These are phyloP conservation scores for Drosera capensis DNA, from an alignment of 148 eudicot species.

Conservation along the genomic window DNA sequence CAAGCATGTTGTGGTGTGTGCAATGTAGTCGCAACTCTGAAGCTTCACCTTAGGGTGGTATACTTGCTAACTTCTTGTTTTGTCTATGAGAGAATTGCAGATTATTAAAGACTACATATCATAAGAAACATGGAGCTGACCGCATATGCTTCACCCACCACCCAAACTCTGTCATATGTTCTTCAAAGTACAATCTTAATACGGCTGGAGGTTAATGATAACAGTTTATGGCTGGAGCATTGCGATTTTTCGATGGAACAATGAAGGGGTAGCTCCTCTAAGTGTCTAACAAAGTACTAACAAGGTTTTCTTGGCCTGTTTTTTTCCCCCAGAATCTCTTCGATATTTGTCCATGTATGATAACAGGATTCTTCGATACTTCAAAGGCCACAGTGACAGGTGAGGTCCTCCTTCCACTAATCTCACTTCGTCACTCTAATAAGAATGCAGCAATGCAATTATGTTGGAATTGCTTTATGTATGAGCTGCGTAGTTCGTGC, in stretches of 20 bases:
- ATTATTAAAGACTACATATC: constrained; percentile 87
- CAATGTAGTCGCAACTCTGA: no score
- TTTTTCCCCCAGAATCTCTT: constrained; percentile 46
- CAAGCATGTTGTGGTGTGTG: no score
- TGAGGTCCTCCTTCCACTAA: constrained; percentile 13
- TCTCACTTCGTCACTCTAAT: no score
- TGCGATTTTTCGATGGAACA: neutral
- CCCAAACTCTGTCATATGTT: constrained; percentile 73
- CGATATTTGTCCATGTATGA: constrained; percentile 95
- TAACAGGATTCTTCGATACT: constrained; percentile 88
- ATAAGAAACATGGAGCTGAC: constrained; percentile 93
- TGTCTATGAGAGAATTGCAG: constrained; percentile 31
- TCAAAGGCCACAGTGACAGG: constrained; percentile 95
- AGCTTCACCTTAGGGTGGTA: no score
- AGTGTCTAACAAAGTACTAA: neutral
- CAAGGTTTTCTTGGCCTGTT: neutral
- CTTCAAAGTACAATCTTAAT: constrained; percentile 67
- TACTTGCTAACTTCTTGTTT: neutral
- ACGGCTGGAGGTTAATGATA: constrained; percentile 48
- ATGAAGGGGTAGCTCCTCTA: neutral
- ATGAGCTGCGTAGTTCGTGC: no score
- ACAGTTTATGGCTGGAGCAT: neutral
- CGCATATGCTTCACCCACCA: constrained; percentile 95
- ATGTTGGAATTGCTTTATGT: no score
- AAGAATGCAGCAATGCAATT: no score